These are phyloP conservation scores for Zasmidium citrigriseum DNA, from an alignment of 2,329 filamentous ascomycete genomes.

Conservation along the genomic window DNA sequence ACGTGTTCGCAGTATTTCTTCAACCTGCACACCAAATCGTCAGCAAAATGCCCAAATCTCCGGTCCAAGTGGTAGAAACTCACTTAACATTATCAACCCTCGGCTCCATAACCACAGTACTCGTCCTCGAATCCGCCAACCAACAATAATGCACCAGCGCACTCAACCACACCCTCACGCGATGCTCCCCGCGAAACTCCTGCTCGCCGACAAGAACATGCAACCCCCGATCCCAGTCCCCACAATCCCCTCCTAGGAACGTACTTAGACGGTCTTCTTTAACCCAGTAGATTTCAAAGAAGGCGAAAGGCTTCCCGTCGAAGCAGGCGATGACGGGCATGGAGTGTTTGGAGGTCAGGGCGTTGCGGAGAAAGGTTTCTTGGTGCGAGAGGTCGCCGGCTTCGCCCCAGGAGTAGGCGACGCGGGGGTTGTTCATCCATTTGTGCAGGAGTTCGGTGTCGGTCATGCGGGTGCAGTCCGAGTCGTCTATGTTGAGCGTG, in stretches of 20 bases:
- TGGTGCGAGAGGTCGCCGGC: constrained; percentile 58
- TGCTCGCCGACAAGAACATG: constrained; percentile 91
- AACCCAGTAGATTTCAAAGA: constrained; percentile 98
- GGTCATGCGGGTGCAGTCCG: constrained; percentile 38
- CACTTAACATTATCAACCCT: constrained; percentile 88
- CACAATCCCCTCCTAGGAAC: constrained; percentile 66
- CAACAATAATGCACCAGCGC: constrained; percentile 86
- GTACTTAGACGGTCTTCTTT: constrained; percentile 82
- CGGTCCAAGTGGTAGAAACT: constrained; percentile 13
- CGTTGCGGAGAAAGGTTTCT: constrained; percentile 66
- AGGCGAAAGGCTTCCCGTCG: constrained; percentile 94
- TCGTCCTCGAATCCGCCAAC: constrained; percentile 75
- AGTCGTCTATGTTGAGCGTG: background rate
- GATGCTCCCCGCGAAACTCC: constrained; percentile 78
- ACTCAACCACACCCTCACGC: constrained; percentile 78
- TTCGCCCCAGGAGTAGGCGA: constrained; percentile 82
- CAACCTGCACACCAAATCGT: constrained; percentile 52
- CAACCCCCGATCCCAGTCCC: constrained; percentile 83
- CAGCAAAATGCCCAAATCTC: constrained; percentile 3
- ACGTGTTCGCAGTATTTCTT: constrained; percentile 68
- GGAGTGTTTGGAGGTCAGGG: constrained; percentile 68
- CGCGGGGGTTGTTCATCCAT: constrained; percentile 88
- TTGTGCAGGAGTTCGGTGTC: constrained; percentile 72
- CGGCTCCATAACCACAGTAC: constrained; percentile 82
- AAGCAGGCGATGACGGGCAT: constrained; percentile 92